phyloP scores from a whole-genome alignment of 208 protist species.

The Leishmania arabica region DNA sequence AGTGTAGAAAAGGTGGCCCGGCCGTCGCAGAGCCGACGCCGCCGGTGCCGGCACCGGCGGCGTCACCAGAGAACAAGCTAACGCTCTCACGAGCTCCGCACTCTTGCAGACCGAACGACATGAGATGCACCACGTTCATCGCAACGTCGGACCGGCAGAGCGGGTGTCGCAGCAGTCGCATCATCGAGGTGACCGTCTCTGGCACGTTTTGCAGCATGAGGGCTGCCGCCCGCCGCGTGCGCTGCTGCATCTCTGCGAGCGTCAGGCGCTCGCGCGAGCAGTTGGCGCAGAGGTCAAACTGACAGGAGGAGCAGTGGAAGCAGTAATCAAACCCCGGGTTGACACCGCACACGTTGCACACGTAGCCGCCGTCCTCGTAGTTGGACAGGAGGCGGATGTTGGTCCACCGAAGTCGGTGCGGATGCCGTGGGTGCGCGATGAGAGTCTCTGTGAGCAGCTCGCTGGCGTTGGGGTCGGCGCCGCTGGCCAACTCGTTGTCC shows the following conservation, averaged over 20 bases:
- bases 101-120: conserved; percentile 54
- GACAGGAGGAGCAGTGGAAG: conserved; percentile 72
- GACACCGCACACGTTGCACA: conserved; percentile 68
- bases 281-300: conserved; percentile 69
- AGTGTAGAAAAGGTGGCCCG: not conserved
- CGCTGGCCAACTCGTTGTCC: conserved; percentile 29
- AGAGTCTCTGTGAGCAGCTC: conserved; percentile 35
- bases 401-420: conserved; percentile 68
- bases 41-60: not conserved
- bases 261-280: conserved; percentile 61
- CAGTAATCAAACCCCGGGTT: conserved; percentile 45
- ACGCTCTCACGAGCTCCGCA: conserved; percentile 48
- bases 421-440: conserved; percentile 67
- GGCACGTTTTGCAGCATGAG: conserved; percentile 17
- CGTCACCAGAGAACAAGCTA: conserved; percentile 6
- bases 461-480: conserved; percentile 27
- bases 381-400: conserved; percentile 36
- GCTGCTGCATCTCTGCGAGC: conserved; percentile 37
- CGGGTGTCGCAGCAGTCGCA: conserved; percentile 52
- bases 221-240: conserved; percentile 43
- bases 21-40: not conserved
- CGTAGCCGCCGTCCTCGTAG: conserved; percentile 53
- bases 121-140: conserved; percentile 38
- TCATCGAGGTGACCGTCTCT: conserved; percentile 39
- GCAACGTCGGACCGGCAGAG: conserved; percentile 49